Evolutionary conservation across 257 asterid genomes (phyloP).

Genomic region (Solanum bulbocastanum): DNA sequence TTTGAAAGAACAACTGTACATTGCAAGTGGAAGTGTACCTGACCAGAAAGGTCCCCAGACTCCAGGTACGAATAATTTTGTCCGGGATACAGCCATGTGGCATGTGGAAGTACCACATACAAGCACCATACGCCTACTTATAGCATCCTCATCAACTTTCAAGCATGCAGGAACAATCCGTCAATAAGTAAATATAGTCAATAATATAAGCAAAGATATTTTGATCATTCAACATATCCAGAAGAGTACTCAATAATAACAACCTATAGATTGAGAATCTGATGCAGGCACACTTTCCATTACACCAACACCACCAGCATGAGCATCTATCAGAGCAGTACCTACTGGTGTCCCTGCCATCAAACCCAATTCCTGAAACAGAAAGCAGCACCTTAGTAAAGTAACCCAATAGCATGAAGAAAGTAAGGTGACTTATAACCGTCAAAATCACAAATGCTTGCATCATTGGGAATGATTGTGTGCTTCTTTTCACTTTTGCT

Average conservation of each 20-base stretch:
- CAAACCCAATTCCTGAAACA: conserved; percentile 79
- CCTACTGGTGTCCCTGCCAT: conserved; percentile 85
- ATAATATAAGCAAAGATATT: not conserved
- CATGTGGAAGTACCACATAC: conserved; percentile 99
- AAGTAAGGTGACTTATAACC: not conserved
- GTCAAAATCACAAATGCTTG: not conserved
- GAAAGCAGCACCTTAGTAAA: conserved; percentile 10
- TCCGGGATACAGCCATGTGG: conserved; percentile 81
- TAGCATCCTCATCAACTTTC: conserved; percentile 64
- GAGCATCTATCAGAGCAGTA: conserved; percentile 93
- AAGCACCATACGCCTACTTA: conserved; percentile 83
- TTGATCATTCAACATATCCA: not conserved
- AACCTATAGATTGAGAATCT: conserved; percentile 47
- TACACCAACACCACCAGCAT: conserved; percentile 98
- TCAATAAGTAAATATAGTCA: not conserved
- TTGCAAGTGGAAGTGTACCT: conserved; percentile 32
- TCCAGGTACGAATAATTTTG: conserved; percentile 92
- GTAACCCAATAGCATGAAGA: not conserved
- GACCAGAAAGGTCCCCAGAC: conserved; percentile 99
- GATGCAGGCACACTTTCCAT: conserved; percentile 67
- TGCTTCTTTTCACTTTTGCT: not conserved
- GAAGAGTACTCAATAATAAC: conserved; percentile 1
- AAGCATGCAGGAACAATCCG: conserved; percentile 7
- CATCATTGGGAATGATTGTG: not conserved
- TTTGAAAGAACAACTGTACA: not conserved